Conservation (phyloP, 768 basidiomycete species). For the Vishniacozyma victoriae region DNA sequence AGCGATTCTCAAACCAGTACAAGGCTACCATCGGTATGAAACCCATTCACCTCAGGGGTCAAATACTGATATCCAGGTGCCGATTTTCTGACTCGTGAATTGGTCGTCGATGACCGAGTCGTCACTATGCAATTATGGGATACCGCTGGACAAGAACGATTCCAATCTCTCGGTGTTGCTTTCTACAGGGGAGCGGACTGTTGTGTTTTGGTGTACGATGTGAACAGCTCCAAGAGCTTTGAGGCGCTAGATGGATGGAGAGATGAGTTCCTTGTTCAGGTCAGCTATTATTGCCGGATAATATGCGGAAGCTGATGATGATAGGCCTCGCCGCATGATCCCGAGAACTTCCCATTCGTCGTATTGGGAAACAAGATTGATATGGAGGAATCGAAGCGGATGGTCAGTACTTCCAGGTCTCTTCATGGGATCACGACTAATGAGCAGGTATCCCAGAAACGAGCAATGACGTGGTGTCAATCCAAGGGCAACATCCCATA, state of each 20-base stretch:
- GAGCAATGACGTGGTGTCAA: constrained; percentile 99
- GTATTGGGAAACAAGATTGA: constrained; percentile 99
- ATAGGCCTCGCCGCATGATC: constrained; percentile 95
- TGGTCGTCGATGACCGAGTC: constrained; percentile 94
- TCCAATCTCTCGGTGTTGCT: constrained; percentile 97
- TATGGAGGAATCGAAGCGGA: constrained; percentile 95
- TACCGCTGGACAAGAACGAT: constrained; percentile 98
- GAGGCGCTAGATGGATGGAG: constrained; percentile 99
- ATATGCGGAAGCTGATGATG: not conserved
- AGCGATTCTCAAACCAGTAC: constrained; percentile 98
- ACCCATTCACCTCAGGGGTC: not conserved
- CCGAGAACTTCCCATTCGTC: constrained; percentile 99
- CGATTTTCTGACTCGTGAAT: constrained; percentile 79
- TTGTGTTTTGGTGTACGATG: constrained; percentile 98
- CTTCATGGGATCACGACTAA: not conserved
- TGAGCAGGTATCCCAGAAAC: constrained; percentile 94
- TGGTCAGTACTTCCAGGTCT: constrained; percentile 53
- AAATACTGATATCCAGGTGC: constrained; percentile 24
- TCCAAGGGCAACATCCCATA: constrained; percentile 99
- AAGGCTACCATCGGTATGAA: constrained; percentile 67
- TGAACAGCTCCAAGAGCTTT: constrained; percentile 96
- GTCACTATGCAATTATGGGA: constrained; percentile 99
- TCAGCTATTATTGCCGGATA: constrained; percentile 17
- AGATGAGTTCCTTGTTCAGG: constrained; percentile 90
- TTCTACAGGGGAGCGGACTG: constrained; percentile 99